Conservation (phyloP, 352 stramenopile genomes). For the Pythium phragmitis region DNA sequence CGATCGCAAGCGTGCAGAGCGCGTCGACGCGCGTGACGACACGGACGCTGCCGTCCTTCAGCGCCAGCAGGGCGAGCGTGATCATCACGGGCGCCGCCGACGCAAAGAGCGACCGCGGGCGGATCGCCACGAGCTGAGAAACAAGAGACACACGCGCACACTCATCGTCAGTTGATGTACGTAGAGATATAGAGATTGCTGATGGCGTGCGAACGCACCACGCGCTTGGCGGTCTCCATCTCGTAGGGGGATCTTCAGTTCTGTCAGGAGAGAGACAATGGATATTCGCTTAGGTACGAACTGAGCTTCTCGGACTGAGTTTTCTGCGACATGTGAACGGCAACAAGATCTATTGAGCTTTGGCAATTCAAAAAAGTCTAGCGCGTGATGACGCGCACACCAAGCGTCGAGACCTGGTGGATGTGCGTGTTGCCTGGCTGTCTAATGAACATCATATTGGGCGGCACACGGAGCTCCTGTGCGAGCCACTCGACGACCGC, state of each 20-base stretch:
- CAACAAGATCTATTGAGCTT: neutral
- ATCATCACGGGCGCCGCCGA: constrained; percentile 53
- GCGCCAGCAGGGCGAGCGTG: constrained; percentile 46
- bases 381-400: constrained; percentile 87
- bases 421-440: constrained; percentile 88
- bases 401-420: constrained; percentile 85
- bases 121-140: constrained; percentile 44
- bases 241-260: neutral
- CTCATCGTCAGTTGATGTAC: neutral
- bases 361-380: constrained; percentile 21
- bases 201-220: constrained; percentile 27
- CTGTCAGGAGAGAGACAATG: neutral
- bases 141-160: neutral
- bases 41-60: constrained; percentile 20
- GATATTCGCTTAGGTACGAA: constrained; percentile 26
- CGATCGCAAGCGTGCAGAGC: constrained; percentile 37
- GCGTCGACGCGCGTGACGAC: constrained; percentile 43
- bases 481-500: constrained; percentile 88
- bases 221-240: constrained; percentile 68
- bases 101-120: constrained; percentile 55
- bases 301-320: neutral
- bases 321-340: constrained; percentile 13
- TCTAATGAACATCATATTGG: constrained; percentile 94
- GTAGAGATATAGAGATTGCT: neutral
- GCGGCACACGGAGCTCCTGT: constrained; percentile 64